Evolutionary conservation across 2,329 filamentous ascomycete species (phyloP).

Genomic region (Aspergillus fumigatus): DNA sequence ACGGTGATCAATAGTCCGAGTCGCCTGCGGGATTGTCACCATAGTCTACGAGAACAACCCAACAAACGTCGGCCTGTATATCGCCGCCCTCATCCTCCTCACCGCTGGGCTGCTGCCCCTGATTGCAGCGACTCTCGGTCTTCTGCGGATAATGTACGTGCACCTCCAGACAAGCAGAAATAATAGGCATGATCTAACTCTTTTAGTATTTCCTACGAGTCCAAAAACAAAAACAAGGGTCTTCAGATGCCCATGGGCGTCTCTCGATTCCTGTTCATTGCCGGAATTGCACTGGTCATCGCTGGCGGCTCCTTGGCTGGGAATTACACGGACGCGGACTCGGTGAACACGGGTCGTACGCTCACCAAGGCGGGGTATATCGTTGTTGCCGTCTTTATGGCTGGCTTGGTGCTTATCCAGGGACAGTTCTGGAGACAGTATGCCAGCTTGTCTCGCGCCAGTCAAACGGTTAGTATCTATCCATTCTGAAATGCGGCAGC

Average conservation of each 20-base stretch:
- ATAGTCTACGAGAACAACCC: conserved; percentile 13
- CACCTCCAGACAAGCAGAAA: too few relatives aligned
- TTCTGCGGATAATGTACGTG: conserved; percentile 20
- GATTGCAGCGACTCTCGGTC: conserved; percentile 20
- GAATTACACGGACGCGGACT: conserved; percentile 8
- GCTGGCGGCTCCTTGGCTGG: conserved; percentile 17
- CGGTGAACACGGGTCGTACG: conserved; percentile 8
- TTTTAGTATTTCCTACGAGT: conserved; percentile 2
- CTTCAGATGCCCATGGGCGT: conserved; percentile 7
- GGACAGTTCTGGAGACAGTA: conserved; percentile 16
- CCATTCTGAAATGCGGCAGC: background rate
- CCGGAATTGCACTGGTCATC: conserved; percentile 15
- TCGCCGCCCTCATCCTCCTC: conserved; percentile 16
- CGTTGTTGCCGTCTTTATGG: conserved; percentile 15
- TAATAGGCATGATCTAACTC: background rate
- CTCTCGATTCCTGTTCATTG: conserved; percentile 16
- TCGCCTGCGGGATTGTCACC: conserved; percentile 14
- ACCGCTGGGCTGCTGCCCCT: conserved; percentile 22
- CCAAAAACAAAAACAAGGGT: conserved; percentile 1
- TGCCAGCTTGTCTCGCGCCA: conserved; percentile 6
- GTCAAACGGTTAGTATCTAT: conserved; percentile 12
- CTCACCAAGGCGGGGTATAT: conserved; percentile 20
- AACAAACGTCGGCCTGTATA: conserved; percentile 9
- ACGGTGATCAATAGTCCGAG: conserved; percentile 10
- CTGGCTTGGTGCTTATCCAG: conserved; percentile 14